Conservation (phyloP, 768 basidiomycete genomes). For the Epithele typhae region DNA sequence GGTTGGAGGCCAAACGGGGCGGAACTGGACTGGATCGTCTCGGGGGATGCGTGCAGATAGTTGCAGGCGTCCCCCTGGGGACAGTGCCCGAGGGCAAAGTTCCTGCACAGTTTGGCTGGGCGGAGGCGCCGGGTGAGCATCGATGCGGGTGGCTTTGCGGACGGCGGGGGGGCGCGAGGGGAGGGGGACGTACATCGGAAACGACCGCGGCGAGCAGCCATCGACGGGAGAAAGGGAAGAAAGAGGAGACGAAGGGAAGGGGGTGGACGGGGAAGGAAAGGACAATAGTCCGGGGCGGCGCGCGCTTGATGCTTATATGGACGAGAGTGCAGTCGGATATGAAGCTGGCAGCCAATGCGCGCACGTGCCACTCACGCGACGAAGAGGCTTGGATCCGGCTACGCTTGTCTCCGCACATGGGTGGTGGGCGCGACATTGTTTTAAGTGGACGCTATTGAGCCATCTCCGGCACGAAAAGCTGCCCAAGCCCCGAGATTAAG, state of each 20-base stretch:
- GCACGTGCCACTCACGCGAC: slow-evolving; percentile 23
- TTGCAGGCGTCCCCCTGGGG: slow-evolving; percentile 35
- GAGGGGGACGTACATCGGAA: slow-evolving; percentile 12
- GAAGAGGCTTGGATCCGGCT: slow-evolving; percentile 8
- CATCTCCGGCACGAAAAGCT: slow-evolving; percentile 6
- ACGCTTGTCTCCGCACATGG: slow-evolving; percentile 1
- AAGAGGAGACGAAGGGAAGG: slow-evolving; percentile 1
- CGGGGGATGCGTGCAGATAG: slow-evolving; percentile 30
- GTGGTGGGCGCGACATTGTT: slow-evolving; percentile 4
- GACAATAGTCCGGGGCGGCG: slow-evolving; percentile 9
- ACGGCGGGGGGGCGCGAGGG: background rate
- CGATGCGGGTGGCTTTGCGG: background rate
- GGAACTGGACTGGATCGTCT: slow-evolving; percentile 5
- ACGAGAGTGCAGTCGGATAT: slow-evolving; percentile 21
- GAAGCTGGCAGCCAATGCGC: slow-evolving; percentile 7
- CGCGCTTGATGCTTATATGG: slow-evolving; percentile 20
- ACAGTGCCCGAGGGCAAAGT: slow-evolving; percentile 32
- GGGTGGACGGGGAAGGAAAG: slow-evolving; percentile 7
- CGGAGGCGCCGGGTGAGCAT: background rate
- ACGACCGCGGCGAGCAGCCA: slow-evolving; percentile 14
- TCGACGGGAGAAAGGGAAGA: slow-evolving; percentile 1
- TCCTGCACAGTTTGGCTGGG: slow-evolving; percentile 35
- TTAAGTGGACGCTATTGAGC: slow-evolving; percentile 3
- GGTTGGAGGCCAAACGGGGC: slow-evolving; percentile 4
- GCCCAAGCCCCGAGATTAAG: slow-evolving; percentile 3